phyloP scores from a whole-genome alignment of 331 rosid genomes.

The Dryas integrifolia region DNA sequence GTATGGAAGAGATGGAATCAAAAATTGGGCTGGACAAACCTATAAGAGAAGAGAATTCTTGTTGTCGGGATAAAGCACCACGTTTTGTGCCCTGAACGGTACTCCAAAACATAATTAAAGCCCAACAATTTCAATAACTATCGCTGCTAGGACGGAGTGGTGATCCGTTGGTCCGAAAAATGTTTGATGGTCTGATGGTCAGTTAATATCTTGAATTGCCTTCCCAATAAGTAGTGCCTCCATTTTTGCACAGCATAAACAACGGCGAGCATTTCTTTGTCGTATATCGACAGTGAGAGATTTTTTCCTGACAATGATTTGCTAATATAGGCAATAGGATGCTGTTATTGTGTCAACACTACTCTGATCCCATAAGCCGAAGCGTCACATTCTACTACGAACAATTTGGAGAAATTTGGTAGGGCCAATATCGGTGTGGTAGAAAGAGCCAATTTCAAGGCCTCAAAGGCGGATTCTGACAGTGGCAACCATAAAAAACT shows the following conservation, averaged over 20 bases:
- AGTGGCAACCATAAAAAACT: background rate
- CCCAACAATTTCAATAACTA: background rate
- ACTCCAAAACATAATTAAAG: background rate
- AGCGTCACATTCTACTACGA: background rate
- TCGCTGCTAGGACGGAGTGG: background rate
- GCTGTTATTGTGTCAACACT: background rate
- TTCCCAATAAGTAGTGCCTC: background rate
- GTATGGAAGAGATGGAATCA: background rate
- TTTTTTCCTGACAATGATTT: no score
- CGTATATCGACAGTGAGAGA: no score
- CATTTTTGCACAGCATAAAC: background rate
- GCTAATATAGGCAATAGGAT: background rate
- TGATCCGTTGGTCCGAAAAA: background rate
- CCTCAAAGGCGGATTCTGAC: background rate
- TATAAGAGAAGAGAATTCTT: background rate
- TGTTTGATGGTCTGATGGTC: background rate
- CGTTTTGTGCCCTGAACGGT: background rate
- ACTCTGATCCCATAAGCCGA: background rate
- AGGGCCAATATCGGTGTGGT: background rate
- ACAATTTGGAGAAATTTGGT: background rate
- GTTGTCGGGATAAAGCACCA: background rate
- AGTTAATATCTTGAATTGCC: background rate
- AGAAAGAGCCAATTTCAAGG: background rate
- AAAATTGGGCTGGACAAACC: background rate
- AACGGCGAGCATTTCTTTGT: background rate